Conservation (phyloP, 75 land plant species). For the Picea sitchensis region DNA sequence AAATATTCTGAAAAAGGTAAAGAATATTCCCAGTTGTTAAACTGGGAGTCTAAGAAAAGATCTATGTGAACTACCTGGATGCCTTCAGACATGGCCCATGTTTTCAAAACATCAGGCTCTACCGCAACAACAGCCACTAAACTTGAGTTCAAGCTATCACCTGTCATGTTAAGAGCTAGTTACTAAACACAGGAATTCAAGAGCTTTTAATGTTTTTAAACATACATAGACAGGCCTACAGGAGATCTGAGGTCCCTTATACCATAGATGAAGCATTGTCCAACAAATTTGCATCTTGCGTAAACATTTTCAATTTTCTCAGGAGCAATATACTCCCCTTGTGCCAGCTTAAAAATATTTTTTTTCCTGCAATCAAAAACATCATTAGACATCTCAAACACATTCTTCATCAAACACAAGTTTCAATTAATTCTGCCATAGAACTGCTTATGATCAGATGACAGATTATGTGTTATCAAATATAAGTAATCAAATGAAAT, state of each 20-base stretch:
- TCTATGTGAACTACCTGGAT: conserved; percentile 54
- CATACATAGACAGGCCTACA: no score
- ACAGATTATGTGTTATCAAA: no score
- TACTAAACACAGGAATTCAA: no score
- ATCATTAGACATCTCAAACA: no score
- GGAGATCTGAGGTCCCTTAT: conserved; percentile 4
- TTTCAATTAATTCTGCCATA: no score
- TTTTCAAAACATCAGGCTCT: conserved; percentile 76
- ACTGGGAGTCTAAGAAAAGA: no score
- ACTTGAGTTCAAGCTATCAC: conserved; percentile 91
- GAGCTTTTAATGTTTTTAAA: no score
- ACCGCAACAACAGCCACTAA: conserved; percentile 84
- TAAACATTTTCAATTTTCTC: conserved; percentile 99
- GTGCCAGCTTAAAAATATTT: conserved; percentile 98
- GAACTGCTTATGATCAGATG: no score
- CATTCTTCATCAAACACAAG: no score
- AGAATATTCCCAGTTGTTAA: no score
- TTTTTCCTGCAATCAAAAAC: conserved; percentile 66
- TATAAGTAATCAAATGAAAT: no score
- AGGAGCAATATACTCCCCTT: conserved; percentile 99
- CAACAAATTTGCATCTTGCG: conserved; percentile 80
- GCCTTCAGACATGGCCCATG: conserved; percentile 88
- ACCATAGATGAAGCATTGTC: conserved; percentile 97
- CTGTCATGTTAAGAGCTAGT: conserved; percentile 22
- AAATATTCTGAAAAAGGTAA: no score